Percentiles rank a stretch among this genome's conserved stretches.
These are phyloP conservation scores for Naematelia encephala DNA, from an alignment of 768 basidiomycete genomes.

Conservation along the genomic window DNA sequence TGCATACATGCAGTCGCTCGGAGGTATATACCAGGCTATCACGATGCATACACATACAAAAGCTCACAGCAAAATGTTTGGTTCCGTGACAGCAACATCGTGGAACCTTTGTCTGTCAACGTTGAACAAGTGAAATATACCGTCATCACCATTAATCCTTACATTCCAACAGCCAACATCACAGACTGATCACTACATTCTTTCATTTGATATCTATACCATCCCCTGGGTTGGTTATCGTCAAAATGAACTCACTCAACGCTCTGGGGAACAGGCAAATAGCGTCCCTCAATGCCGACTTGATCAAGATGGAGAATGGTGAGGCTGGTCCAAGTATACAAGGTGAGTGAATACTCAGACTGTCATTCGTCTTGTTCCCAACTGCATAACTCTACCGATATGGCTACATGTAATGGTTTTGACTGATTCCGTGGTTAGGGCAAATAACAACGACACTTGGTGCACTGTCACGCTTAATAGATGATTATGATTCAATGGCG, in stretches of 20 bases:
- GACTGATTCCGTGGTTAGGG: constrained; percentile 55
- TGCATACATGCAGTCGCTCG: no score
- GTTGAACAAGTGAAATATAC: not conserved
- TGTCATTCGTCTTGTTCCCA: not conserved
- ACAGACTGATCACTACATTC: no score
- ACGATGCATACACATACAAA: not conserved
- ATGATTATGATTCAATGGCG: constrained; percentile 96
- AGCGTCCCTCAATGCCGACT: constrained; percentile 77
- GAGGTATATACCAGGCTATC: not conserved
- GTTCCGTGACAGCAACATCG: not conserved
- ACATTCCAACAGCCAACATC: not conserved
- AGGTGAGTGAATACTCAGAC: constrained; percentile 58
- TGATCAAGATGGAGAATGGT: constrained; percentile 75
- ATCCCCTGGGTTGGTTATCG: no score
- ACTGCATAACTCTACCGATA: not conserved
- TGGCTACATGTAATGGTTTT: not conserved
- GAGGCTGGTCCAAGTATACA: constrained; percentile 75
- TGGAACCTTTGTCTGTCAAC: not conserved
- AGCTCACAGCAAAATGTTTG: not conserved
- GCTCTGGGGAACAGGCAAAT: constrained; percentile 90
- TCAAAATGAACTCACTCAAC: constrained; percentile 88
- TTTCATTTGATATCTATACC: no score
- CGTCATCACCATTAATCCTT: not conserved
- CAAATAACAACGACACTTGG: constrained; percentile 98
- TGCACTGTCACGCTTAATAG: constrained; percentile 87